Evolutionary conservation across 129 eudicot species (phyloP).

Genomic region (Saposhnikovia divaricata): DNA sequence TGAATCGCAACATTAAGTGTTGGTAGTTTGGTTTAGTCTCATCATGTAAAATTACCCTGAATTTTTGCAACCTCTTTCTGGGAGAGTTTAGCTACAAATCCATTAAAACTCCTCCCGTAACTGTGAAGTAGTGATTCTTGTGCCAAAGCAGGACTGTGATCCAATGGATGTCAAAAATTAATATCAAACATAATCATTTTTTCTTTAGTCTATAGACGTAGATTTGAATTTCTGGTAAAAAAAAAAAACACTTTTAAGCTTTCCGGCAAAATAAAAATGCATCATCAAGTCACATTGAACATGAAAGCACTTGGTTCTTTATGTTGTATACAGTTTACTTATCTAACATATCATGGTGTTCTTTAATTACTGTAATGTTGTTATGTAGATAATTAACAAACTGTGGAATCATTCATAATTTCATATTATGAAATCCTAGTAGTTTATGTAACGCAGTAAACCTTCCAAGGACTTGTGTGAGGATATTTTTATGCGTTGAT

Average conservation of each 20-base stretch:
- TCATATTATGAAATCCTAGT: not conserved
- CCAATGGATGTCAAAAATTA: not conserved
- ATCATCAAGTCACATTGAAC: not conserved
- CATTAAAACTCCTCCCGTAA: slow-evolving; percentile 34
- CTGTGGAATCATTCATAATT: not conserved
- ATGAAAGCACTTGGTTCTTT: no score
- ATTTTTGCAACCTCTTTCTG: slow-evolving; percentile 21
- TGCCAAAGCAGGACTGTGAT: slow-evolving; percentile 19
- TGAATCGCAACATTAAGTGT: not conserved
- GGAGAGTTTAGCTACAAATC: slow-evolving; percentile 36
- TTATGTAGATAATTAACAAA: no score
- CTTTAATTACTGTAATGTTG: no score
- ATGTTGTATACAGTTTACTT: no score
- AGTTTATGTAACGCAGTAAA: not conserved
- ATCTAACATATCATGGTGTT: not conserved
- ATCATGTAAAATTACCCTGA: slow-evolving; percentile 9
- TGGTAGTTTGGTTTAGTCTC: not conserved
- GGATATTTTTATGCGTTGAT: slow-evolving; percentile 16
- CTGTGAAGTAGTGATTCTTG: slow-evolving; percentile 24
- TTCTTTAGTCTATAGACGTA: not conserved
- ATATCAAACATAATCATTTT: not conserved
- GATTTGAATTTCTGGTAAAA: not conserved
- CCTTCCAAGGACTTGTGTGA: slow-evolving; percentile 21
- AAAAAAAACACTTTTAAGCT: no score
- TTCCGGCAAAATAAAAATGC: not conserved